Evolutionary conservation across 352 stramenopile genomes (phyloP).

Genomic region (Globisporangium middletonii): DNA sequence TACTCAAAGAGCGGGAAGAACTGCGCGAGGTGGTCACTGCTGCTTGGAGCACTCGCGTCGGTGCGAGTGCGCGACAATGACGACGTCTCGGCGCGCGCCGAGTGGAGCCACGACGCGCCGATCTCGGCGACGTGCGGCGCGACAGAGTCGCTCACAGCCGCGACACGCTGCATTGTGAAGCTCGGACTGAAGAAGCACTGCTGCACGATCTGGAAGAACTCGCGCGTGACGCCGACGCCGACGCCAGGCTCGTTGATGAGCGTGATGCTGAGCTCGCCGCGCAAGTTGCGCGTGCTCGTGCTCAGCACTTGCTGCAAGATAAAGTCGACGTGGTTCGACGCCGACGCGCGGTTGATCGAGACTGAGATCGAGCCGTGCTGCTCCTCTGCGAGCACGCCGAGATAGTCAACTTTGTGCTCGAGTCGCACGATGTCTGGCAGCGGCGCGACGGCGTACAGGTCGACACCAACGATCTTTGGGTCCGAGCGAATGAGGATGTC

Average conservation of each 20-base stretch:
- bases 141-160: constrained; percentile 2
- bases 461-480: constrained; percentile 62
- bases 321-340: constrained; percentile 61
- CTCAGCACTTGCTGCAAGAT: constrained; percentile 65
- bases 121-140: constrained; percentile 47
- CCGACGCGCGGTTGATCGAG: constrained; percentile 53
- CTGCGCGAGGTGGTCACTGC: constrained; percentile 18
- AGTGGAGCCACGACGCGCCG: constrained; percentile 51
- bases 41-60: neutral
- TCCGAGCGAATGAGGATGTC: constrained; percentile 61
- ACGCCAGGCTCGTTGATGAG: constrained; percentile 67
- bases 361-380: constrained; percentile 41
- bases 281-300: constrained; percentile 33
- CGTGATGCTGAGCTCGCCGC: constrained; percentile 55
- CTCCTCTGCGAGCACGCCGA: constrained; percentile 56
- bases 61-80: neutral
- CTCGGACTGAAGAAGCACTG: constrained; percentile 44
- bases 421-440: constrained; percentile 37
- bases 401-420: constrained; percentile 77
- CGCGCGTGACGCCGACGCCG: constrained; percentile 51
- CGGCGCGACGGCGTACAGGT: constrained; percentile 57
- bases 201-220: constrained; percentile 76
- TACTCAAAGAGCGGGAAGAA: constrained; percentile 61
- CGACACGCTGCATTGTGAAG: neutral
- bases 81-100: constrained; percentile 32